Conservation (phyloP, 306 rosid genomes). For the Trifolium subterraneum region DNA sequence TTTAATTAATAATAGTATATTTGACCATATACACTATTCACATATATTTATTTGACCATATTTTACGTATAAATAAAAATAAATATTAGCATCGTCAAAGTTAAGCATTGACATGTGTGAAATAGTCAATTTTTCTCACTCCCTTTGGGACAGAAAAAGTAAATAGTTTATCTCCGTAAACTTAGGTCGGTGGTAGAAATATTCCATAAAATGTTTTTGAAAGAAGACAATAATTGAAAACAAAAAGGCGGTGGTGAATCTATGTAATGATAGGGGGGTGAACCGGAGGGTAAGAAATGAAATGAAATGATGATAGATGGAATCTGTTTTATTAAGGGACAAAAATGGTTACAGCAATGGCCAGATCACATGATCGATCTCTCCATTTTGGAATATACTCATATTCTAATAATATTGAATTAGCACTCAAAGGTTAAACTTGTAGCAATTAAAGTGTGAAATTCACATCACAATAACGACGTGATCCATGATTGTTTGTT, state of each 20-base stretch:
- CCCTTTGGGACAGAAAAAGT: no score
- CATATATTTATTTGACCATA: no score
- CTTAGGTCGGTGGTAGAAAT: no score
- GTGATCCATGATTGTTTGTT: neutral
- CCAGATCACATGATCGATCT: slow-evolving; percentile 16
- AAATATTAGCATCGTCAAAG: no score
- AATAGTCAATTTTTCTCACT: no score
- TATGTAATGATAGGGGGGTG: slow-evolving; percentile 12
- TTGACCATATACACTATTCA: no score
- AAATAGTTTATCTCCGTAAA: no score
- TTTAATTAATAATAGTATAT: neutral
- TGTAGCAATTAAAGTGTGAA: neutral
- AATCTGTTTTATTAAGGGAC: slow-evolving; percentile 23
- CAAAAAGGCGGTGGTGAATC: neutral
- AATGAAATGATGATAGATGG: slow-evolving; percentile 5
- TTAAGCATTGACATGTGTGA: no score
- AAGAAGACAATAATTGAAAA: neutral
- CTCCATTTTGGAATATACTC: neutral
- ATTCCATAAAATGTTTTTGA: no score
- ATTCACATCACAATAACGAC: neutral
- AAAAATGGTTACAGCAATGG: slow-evolving; percentile 29
- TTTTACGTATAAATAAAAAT: neutral
- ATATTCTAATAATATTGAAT: neutral
- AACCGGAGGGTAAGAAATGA: slow-evolving; percentile 1
- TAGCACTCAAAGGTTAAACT: neutral